Evolutionary conservation across 768 basidiomycete species (phyloP), one percentile per base, ranked within the genome.

Genomic region (Suillus subaureus): DNA sequence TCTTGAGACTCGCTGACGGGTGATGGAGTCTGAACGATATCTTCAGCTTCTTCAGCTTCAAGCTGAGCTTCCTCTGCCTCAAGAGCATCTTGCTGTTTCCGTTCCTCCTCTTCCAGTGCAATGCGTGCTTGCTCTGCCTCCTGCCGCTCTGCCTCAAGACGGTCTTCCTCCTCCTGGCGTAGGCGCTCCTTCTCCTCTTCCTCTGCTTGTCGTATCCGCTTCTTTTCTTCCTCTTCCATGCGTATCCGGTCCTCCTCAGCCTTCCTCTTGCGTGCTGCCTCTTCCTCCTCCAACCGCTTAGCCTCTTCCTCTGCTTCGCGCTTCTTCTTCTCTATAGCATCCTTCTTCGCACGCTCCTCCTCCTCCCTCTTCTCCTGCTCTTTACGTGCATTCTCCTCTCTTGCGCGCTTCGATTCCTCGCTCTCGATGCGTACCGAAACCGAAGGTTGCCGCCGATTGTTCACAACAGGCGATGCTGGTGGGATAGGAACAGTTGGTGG

Each of bases 361-460:
- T 72, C 75, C 6, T 81, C 78, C 71, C 75, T 79, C 71, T 80
- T 78, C 61, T 79, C 75, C 62, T 78, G 71, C 66, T 79, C 76
- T 69, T 77, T 70, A 60, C 80, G 76, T 70, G 83, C 83, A 64
- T 81, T 80, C 26, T 81, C 82, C 64, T 68, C 83, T 13, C 83
- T 77, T 74, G 81, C 82, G 70, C 78, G 77, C 71, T 86, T 86
- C 33, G 85, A 83, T 61, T 87, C 84, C 71, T 82, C 82, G 18
- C 79, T 87, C 80, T 93, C 91, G 67, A 93, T 84, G 66, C 91
- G 84, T 37, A 93, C 79, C 11, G 77, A 73, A 23, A 93, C 79
- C 11, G 77, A 73, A 28, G 73, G 62, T 9, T 75, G 68, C 40
- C 77, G 77, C 35, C 73, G 75, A 58, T 57, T 71, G 21, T 69